Percentiles rank a stretch among this genome's conserved stretches.
Conservation (phyloP, 1,284 basidiomycete genomes). For the Macrocybe sp. region DNA sequence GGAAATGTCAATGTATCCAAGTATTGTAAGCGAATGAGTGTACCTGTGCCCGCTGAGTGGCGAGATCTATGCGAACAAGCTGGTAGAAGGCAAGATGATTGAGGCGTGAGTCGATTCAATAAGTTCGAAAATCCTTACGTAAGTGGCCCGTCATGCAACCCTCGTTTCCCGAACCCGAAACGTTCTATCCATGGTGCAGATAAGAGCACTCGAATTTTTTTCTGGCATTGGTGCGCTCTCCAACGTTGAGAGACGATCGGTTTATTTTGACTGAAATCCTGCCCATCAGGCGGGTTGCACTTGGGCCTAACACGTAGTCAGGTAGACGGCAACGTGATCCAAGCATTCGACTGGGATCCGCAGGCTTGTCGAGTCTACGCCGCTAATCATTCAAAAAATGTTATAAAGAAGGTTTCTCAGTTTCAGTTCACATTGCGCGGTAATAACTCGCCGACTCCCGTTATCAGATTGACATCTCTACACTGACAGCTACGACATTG, state of each 20-base stretch:
- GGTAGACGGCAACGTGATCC: conserved; percentile 42
- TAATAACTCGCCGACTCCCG: conserved; percentile 6
- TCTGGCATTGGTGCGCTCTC: conserved; percentile 57
- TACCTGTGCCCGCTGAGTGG: too few relatives aligned
- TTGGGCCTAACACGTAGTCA: conserved; percentile 53
- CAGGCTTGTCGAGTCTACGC: conserved; percentile 62
- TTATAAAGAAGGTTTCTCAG: conserved; percentile 44
- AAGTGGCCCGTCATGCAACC: conserved; percentile 6
- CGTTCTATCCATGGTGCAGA: conserved; percentile 19
- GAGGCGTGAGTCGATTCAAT: background rate
- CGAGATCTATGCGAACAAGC: too few relatives aligned
- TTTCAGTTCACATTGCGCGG: conserved; percentile 1
- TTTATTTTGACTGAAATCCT: background rate
- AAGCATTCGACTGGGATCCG: conserved; percentile 77
- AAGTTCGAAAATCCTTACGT: conserved; percentile 7
- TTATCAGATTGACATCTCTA: conserved; percentile 57
- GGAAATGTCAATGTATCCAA: too few relatives aligned
- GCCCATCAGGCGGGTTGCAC: conserved; percentile 58
- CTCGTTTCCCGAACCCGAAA: conserved; percentile 1
- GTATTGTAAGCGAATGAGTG: too few relatives aligned
- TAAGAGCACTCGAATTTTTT: conserved; percentile 69
- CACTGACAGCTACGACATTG: conserved; percentile 44
- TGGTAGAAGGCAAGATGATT: too few relatives aligned
- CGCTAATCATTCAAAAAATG: conserved; percentile 43
- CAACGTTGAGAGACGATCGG: background rate